These are phyloP conservation scores for Daldinia concentrica DNA, from an alignment of 495 filamentous ascomycete species.

Conservation along the genomic window DNA sequence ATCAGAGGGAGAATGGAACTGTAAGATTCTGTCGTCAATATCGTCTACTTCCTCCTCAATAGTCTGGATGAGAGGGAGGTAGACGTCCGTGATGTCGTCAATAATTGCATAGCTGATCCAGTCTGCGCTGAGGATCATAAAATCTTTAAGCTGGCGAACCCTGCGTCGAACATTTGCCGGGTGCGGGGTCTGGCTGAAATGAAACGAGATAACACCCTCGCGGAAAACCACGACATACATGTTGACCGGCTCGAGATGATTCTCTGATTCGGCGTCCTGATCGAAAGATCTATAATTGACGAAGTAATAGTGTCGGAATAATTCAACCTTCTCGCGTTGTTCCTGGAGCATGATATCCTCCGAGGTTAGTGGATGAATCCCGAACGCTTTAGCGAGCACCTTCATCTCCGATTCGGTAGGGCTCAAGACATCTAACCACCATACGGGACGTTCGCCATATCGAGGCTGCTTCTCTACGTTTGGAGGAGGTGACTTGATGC, in stretches of 20 bases:
- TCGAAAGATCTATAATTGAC: constrained; percentile 98
- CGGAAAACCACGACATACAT: constrained; percentile 98
- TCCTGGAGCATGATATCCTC: constrained; percentile 99
- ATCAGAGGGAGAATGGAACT: constrained; percentile 70
- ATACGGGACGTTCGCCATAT: constrained; percentile 90
- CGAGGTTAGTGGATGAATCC: constrained; percentile 91
- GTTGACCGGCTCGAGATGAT: constrained; percentile 94
- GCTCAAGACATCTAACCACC: constrained; percentile 92
- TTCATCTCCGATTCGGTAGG: constrained; percentile 95
- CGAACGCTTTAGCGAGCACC: constrained; percentile 88
- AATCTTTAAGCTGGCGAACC: constrained; percentile 93
- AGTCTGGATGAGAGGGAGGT: constrained; percentile 85
- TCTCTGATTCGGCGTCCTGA: constrained; percentile 84
- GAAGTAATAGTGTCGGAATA: constrained; percentile 97
- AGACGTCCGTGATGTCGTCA: constrained; percentile 97
- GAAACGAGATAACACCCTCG: constrained; percentile 93
- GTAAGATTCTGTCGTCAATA: constrained; percentile 84
- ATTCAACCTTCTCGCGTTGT: constrained; percentile 95
- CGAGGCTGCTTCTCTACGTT: constrained; percentile 61
- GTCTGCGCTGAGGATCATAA: constrained; percentile 89
- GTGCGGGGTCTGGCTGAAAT: constrained; percentile 92
- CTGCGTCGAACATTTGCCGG: constrained; percentile 93
- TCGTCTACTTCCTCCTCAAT: constrained; percentile 91
- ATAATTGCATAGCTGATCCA: constrained; percentile 99
- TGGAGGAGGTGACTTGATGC: constrained; percentile 31